Conservation (phyloP, 441 rosid species). For the Pelargonium hybrid region DNA sequence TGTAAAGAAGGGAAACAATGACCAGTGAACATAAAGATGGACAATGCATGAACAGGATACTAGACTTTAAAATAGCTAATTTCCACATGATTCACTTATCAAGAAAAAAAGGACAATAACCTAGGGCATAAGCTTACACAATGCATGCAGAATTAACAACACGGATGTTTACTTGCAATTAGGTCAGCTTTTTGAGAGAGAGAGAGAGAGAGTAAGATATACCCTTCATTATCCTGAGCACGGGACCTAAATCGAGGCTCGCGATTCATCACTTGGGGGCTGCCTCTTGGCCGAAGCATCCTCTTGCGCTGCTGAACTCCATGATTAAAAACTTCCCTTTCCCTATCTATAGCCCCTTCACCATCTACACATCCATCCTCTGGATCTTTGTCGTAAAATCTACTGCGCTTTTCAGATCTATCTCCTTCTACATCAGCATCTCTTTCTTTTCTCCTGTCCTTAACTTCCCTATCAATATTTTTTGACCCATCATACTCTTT, state of each 20-base stretch:
- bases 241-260: conserved; percentile 58
- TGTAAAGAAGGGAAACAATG: not conserved
- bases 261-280: conserved; percentile 66
- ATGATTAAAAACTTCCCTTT: conserved; percentile 53
- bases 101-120: not conserved
- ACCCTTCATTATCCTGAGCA: conserved; percentile 84
- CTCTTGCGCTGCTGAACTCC: conserved; percentile 94
- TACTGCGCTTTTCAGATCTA: conserved; percentile 67
- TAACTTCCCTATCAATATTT: conserved; percentile 59
- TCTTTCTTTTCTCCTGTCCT: conserved; percentile 79
- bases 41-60: not conserved
- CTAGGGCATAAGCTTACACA: not conserved
- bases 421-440: conserved; percentile 69
- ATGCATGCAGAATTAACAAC: conserved; percentile 2
- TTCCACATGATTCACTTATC: not conserved
- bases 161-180: conserved; percentile 13
- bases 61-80: not conserved
- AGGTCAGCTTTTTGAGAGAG: conserved; percentile 9
- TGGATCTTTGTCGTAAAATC: conserved; percentile 54
- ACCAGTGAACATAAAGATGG: conserved; percentile 1
- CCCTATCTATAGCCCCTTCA: conserved; percentile 65
- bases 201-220: conserved; percentile 23
- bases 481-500: conserved; percentile 60
- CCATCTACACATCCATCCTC: conserved; percentile 84
- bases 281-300: conserved; percentile 88